A percentile compares a stretch with the other conserved stretches of the same genome.
Conservation (phyloP, 163 green algal genomes). For the Trebouxiophyceae sp. region DNA sequence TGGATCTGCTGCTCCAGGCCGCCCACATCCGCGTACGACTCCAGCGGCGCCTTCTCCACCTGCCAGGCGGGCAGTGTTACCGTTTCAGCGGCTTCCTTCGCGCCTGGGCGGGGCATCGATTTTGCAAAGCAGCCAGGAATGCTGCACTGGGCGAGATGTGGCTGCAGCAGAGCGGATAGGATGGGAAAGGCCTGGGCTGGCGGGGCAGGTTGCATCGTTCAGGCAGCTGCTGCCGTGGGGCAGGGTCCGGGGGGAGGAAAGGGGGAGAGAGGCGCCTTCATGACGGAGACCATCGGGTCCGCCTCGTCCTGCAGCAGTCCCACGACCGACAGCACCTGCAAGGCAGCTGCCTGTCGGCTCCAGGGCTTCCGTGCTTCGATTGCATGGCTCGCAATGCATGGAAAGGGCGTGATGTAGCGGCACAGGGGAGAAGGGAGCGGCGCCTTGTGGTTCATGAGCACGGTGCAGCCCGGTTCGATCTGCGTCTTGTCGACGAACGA, state of each 20-base stretch:
- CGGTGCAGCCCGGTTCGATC: slow-evolving; percentile 93
- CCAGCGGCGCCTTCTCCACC: slow-evolving; percentile 95
- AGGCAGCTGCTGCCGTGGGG: no score
- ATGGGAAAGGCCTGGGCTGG: no score
- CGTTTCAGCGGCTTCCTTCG: no score
- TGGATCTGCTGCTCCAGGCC: slow-evolving; percentile 92
- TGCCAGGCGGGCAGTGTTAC: no score
- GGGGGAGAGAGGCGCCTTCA: slow-evolving; percentile 72
- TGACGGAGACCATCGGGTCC: slow-evolving; percentile 98
- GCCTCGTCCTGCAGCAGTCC: slow-evolving; percentile 94
- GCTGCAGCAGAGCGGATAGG: no score
- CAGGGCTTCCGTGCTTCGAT: no score
- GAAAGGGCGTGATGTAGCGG: neutral
- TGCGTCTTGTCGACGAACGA: slow-evolving; percentile 98
- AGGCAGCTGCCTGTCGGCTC: neutral
- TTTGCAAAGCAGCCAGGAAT: no score
- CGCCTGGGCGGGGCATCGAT: no score
- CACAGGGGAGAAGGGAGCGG: no score
- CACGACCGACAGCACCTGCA: slow-evolving; percentile 90
- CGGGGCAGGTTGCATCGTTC: no score
- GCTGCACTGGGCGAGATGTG: no score
- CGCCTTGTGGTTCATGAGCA: slow-evolving; percentile 98
- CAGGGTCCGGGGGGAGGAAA: neutral
- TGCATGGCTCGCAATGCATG: no score
- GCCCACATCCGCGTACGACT: slow-evolving; percentile 97